Base-by-base conservation (phyloP, 352 stramenopile genomes). In the Globisporangium rhizosaccharum region DNA sequence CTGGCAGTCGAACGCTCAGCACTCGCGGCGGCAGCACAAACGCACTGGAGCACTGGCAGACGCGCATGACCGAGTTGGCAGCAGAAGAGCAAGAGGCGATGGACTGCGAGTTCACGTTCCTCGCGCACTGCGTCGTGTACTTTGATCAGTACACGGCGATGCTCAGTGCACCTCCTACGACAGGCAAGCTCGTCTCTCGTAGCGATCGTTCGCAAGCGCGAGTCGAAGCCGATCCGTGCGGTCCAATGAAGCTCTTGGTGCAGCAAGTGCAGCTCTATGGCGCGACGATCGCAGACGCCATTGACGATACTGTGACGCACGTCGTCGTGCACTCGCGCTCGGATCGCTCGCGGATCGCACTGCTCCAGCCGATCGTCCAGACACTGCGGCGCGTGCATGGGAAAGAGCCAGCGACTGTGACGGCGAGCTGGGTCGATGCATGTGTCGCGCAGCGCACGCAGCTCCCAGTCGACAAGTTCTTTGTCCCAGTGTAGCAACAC, bases 61-160 rank as follows among this genome's bases (percentile, higher is more conserved):
- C 62, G 2, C 53, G 66, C 45, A 59, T 90, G 20, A 61, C 63
- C 48, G 36, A 56, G 23, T 53, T 90, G 26, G 57, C 71, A 0
- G 75, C 66, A 9, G 85, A 92, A 64, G 78, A 88, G 53, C 72
- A 79, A 26, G 77, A 89, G 51, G 78, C 76, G 25, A 87, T 92
- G 75, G 75, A 88, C 14, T 76, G 60, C 37, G 65, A 73, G 45
- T 74, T 72, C 53, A 93, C 84, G n/a, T 90, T 85, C 47, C 67
- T 94, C 8, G 69, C 70, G 8, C 85, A 92, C 57, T 94, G 85
- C 36, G 69, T 87, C 1, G 76, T 90, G 18, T 92, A 91, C 55
- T 66, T 86, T 2, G 73, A 84, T 47, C 62, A 59, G 68, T 75
- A 66, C 71, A 28, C 36, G 33, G 59, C 23, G 2, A 26, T 77